These are phyloP conservation scores for Amanita brunnescens DNA, from an alignment of 768 basidiomycete genomes.

Conservation along the genomic window DNA sequence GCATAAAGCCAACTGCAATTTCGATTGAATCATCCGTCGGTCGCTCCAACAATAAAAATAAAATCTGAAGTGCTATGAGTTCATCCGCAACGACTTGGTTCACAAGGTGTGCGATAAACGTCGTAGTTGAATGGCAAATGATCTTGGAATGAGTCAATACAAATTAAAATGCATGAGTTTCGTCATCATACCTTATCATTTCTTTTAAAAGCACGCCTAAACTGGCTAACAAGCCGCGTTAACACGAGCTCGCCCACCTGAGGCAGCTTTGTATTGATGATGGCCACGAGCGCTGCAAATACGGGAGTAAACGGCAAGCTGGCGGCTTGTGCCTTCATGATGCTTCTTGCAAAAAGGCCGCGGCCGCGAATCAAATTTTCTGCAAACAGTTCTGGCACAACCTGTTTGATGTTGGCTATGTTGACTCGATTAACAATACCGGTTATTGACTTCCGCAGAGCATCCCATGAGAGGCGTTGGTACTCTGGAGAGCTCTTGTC, in stretches of 20 bases:
- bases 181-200: constrained; percentile 82
- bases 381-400: constrained; percentile 82
- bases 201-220: constrained; percentile 88
- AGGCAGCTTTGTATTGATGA: constrained; percentile 96
- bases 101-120: constrained; percentile 85
- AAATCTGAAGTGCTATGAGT: constrained; percentile 89
- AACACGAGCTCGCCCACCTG: constrained; percentile 92
- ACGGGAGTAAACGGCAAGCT: constrained; percentile 98
- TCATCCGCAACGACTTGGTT: constrained; percentile 93
- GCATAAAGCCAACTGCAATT: constrained; percentile 95
- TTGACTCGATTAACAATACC: constrained; percentile 99
- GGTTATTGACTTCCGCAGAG: constrained; percentile 92
- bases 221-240: constrained; percentile 87
- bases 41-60: constrained; percentile 89
- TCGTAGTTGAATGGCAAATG: constrained; percentile 88
- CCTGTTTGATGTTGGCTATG: constrained; percentile 89
- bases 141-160: constrained; percentile 38
- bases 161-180: background rate
- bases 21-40: constrained; percentile 98
- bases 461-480: constrained; percentile 96
- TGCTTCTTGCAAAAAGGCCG: constrained; percentile 85
- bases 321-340: constrained; percentile 97
- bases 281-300: constrained; percentile 87
- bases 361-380: constrained; percentile 93
- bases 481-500: constrained; percentile 86